Conservation (phyloP, 768 basidiomycete genomes). For the Xerocomellus amylosporus region DNA sequence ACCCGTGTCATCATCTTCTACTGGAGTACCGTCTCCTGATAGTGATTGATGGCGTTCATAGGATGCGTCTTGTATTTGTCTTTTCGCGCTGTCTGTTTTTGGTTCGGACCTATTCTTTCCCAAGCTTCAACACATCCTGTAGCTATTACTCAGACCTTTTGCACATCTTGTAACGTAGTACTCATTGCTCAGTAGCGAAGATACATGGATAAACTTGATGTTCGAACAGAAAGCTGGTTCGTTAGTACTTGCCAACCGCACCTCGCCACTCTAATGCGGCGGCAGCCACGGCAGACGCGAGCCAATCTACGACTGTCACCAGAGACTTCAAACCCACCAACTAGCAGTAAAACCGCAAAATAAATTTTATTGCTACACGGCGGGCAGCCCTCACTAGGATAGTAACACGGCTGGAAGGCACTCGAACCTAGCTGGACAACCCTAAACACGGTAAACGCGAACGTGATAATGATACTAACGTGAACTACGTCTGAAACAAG, state of each 20-base stretch:
- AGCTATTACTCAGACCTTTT: slow-evolving; percentile 11
- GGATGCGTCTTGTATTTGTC: background rate
- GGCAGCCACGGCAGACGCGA: too few species aligned
- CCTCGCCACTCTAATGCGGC: too few species aligned
- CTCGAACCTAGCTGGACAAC: background rate
- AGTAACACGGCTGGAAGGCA: too few species aligned
- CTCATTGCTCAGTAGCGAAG: background rate
- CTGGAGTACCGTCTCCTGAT: slow-evolving; percentile 32
- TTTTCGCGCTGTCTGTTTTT: background rate
- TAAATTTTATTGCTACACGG: too few species aligned
- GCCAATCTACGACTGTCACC: too few species aligned
- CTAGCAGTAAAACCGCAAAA: too few species aligned
- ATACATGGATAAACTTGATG: background rate
- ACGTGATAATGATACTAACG: slow-evolving; percentile 22
- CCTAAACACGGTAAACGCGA: background rate
- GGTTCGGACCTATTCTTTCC: background rate
- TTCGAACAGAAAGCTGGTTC: background rate
- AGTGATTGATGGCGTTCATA: slow-evolving; percentile 19
- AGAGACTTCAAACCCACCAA: too few species aligned
- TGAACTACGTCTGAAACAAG: background rate
- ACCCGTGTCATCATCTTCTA: slow-evolving; percentile 47
- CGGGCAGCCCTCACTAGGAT: too few species aligned
- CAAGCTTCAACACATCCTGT: slow-evolving; percentile 11
- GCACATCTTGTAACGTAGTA: slow-evolving; percentile 9
- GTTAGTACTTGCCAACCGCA: too few species aligned